Percentiles rank a stretch among this genome's conserved stretches.
These are phyloP conservation scores for Botrytis pseudocinerea DNA, from an alignment of 2,329 filamentous ascomycete genomes.

Conservation along the genomic window DNA sequence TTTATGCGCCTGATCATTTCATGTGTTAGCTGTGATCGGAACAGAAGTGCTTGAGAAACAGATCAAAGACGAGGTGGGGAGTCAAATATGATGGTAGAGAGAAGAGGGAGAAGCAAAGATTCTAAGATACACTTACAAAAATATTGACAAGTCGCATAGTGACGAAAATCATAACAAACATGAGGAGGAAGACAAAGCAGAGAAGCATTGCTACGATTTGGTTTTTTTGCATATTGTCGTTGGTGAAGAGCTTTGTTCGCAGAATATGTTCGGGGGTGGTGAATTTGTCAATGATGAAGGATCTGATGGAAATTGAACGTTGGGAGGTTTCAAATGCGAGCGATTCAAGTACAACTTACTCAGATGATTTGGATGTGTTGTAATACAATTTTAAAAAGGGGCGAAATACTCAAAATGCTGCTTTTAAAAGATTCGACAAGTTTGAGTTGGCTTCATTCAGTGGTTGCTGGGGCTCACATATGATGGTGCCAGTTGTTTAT, in stretches of 20 bases:
- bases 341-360: neutral
- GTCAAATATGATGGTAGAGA: no score
- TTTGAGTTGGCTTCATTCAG: neutral
- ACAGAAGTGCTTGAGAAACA: neutral
- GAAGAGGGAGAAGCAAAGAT: neutral
- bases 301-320: neutral
- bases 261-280: neutral
- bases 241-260: neutral
- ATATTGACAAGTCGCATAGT: slow-evolving; percentile 18
- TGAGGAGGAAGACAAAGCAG: slow-evolving; percentile 15
- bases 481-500: neutral
- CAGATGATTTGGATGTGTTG: neutral
- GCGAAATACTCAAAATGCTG: neutral
- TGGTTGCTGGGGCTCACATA: neutral
- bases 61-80: neutral
- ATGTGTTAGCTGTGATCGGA: neutral
- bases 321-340: neutral
- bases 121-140: neutral
- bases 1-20: neutral
- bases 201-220: slow-evolving; percentile 12
- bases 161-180: slow-evolving; percentile 13
- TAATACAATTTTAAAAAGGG: neutral
- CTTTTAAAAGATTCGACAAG: neutral
- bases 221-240: slow-evolving; percentile 16
- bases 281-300: neutral